Conservation (phyloP, 2,329 filamentous ascomycete genomes). For the Cordyceps militaris region DNA sequence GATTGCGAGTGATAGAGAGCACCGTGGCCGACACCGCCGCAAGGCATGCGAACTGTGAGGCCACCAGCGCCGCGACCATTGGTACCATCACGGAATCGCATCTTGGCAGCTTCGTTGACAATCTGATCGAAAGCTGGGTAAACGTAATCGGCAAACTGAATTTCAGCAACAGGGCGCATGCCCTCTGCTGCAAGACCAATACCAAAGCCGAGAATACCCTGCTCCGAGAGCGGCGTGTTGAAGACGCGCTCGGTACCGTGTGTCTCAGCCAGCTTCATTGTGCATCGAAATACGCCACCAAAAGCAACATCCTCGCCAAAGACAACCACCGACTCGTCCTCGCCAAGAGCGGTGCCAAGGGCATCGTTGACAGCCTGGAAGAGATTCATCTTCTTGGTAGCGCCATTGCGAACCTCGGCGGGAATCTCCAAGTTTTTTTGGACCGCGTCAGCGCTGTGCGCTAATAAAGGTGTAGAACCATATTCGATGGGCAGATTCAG, state of each 20-base stretch:
- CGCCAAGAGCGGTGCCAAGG: slow-evolving; percentile 70
- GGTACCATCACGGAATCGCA: slow-evolving; percentile 64
- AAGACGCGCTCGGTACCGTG: slow-evolving; percentile 88
- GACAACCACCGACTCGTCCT: slow-evolving; percentile 78
- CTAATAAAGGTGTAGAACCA: slow-evolving; percentile 69
- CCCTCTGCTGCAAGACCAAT: slow-evolving; percentile 86
- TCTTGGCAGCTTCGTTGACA: slow-evolving; percentile 88
- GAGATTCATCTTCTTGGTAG: slow-evolving; percentile 83
- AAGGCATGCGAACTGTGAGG: slow-evolving; percentile 83
- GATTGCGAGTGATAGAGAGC: slow-evolving; percentile 84
- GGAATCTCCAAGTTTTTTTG: slow-evolving; percentile 68
- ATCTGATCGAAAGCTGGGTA: slow-evolving; percentile 91
- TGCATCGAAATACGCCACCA: slow-evolving; percentile 91
- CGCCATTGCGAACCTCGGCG: slow-evolving; percentile 53
- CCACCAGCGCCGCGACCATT: slow-evolving; percentile 61
- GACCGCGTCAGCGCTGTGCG: slow-evolving; percentile 69
- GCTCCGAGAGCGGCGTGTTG: slow-evolving; percentile 90
- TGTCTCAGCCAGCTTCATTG: slow-evolving; percentile 80
- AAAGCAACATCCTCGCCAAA: slow-evolving; percentile 98
- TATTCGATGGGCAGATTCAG: slow-evolving; percentile 89
- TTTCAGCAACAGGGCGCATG: slow-evolving; percentile 87
- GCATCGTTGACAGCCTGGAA: slow-evolving; percentile 93
- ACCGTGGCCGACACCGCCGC: slow-evolving; percentile 82
- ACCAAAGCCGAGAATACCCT: slow-evolving; percentile 89
- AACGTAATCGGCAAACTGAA: slow-evolving; percentile 93